These are phyloP conservation scores for Lanmaoa pseudosensibilis DNA, from an alignment of 768 basidiomycete genomes.

Conservation along the genomic window DNA sequence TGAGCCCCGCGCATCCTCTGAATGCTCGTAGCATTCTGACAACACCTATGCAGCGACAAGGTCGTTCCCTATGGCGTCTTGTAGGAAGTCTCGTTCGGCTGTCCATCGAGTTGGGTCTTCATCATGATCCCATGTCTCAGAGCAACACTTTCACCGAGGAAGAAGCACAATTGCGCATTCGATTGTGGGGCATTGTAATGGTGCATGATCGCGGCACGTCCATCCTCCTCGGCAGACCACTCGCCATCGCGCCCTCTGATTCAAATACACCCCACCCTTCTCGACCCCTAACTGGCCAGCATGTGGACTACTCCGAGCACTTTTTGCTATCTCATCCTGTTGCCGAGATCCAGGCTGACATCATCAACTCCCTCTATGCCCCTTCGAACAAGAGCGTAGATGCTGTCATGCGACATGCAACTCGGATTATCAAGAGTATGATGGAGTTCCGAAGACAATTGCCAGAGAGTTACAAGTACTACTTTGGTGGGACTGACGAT, in stretches of 20 bases:
- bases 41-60: slow-evolving; percentile 62
- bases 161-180: slow-evolving; percentile 76
- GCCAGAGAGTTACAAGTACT: slow-evolving; percentile 69
- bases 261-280: slow-evolving; percentile 76
- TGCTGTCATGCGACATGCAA: slow-evolving; percentile 72
- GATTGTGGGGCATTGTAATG: slow-evolving; percentile 82
- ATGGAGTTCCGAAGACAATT: slow-evolving; percentile 65
- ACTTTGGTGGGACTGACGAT: slow-evolving; percentile 76
- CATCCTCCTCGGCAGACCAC: slow-evolving; percentile 80
- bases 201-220: slow-evolving; percentile 88
- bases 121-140: slow-evolving; percentile 79
- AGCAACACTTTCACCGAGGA: slow-evolving; percentile 63
- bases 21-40: slow-evolving; percentile 4
- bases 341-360: slow-evolving; percentile 84
- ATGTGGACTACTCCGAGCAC: slow-evolving; percentile 68
- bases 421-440: slow-evolving; percentile 77
- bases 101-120: slow-evolving; percentile 79
- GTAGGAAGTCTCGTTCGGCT: slow-evolving; percentile 83
- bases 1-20: slow-evolving; percentile 31
- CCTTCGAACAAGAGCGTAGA: slow-evolving; percentile 72
- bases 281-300: slow-evolving; percentile 36
- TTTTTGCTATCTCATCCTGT: slow-evolving; percentile 75
- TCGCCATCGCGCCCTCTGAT: slow-evolving; percentile 80
- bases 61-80: slow-evolving; percentile 85
- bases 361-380: slow-evolving; percentile 82